Evolutionary conservation across 2,329 filamentous ascomycete species (phyloP).

Genomic region (Keithomyces neogunnii): DNA sequence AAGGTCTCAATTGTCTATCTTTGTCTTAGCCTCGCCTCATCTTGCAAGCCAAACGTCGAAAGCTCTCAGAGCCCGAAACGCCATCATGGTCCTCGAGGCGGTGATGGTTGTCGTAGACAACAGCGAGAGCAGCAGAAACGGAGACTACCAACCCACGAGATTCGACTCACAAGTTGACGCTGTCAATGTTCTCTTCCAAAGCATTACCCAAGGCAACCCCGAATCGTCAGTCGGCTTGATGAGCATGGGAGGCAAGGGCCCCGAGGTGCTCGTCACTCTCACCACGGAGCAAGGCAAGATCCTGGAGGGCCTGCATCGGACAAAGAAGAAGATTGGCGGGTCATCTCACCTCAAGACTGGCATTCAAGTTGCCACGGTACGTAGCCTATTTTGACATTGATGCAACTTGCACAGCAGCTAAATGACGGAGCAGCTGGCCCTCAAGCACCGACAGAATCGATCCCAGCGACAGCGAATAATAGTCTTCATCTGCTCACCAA

Average conservation of each 20-base stretch:
- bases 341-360: constrained; percentile 82
- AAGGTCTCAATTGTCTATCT: background rate
- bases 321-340: constrained; percentile 83
- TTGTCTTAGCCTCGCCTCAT: background rate
- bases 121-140: constrained; percentile 96
- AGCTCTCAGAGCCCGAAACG: constrained; percentile 12
- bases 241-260: constrained; percentile 98
- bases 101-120: constrained; percentile 99
- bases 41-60: constrained; percentile 11
- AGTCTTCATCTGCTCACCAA: constrained; percentile 89
- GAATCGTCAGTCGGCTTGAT: constrained; percentile 96
- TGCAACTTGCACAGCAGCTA: background rate
- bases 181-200: constrained; percentile 89
- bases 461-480: constrained; percentile 94
- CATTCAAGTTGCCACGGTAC: constrained; percentile 88
- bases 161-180: constrained; percentile 96
- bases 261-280: constrained; percentile 91
- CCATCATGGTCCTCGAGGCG: constrained; percentile 95
- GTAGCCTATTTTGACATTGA: background rate
- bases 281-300: constrained; percentile 96
- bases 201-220: constrained; percentile 89
- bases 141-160: constrained; percentile 82
- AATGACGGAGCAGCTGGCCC: constrained; percentile 57
- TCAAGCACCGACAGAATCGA: constrained; percentile 98
- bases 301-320: constrained; percentile 82